Conservation (phyloP, 192 early-diverging fungal species). For the Paraglomus occultum region DNA sequence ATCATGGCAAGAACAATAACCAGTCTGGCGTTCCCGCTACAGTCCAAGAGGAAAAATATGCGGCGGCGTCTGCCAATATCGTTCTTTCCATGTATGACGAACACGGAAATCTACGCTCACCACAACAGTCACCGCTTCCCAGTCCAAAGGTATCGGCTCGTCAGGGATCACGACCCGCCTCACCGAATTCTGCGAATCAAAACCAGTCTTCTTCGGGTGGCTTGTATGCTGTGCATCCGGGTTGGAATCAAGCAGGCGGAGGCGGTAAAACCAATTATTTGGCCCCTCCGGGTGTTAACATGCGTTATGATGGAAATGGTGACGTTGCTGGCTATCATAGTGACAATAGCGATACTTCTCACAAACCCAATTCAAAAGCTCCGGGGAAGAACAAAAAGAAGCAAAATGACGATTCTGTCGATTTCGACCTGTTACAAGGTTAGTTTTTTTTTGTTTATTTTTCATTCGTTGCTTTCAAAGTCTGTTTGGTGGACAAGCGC, state of each 20-base stretch:
- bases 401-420: constrained; percentile 70
- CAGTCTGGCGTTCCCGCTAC: constrained; percentile 32
- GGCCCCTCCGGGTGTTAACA: constrained; percentile 14
- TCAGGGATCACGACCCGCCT: constrained; percentile 30
- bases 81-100: constrained; percentile 24
- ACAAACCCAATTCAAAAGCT: constrained; percentile 32
- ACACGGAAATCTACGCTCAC: constrained; percentile 25
- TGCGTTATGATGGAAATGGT: constrained; percentile 35
- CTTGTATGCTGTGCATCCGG: constrained; percentile 37
- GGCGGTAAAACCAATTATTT: constrained; percentile 39
- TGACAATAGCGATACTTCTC: constrained; percentile 39
- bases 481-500: background rate
- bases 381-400: constrained; percentile 62
- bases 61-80: constrained; percentile 14
- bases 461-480: background rate
- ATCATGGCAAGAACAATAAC: constrained; percentile 28
- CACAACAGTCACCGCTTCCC: constrained; percentile 34
- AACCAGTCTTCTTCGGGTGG: constrained; percentile 33
- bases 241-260: constrained; percentile 26
- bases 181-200: constrained; percentile 28
- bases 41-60: constrained; percentile 32
- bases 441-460: constrained; percentile 16
- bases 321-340: constrained; percentile 32
- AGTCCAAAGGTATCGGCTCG: constrained; percentile 29
- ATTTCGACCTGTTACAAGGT: constrained; percentile 74